Evolutionary conservation across 2,329 filamentous ascomycete genomes (phyloP).

Genomic region (Paracorniculantispora psalliotae): DNA sequence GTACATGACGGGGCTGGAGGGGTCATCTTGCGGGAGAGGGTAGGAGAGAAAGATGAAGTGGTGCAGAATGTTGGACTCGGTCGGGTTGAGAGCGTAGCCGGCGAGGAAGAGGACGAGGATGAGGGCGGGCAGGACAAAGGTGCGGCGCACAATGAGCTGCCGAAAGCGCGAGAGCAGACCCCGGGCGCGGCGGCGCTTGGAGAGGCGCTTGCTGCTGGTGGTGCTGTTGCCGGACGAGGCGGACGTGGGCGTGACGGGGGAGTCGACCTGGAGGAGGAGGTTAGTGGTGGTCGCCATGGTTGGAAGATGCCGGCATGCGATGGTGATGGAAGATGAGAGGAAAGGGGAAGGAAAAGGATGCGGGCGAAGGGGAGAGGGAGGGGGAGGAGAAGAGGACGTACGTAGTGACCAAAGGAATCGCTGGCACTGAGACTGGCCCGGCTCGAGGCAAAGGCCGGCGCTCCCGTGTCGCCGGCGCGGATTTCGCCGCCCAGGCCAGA

Average conservation of each 20-base stretch:
- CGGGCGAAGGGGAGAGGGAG: too few species aligned
- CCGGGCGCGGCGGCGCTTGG: conserved; percentile 52
- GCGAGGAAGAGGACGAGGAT: conserved; percentile 59
- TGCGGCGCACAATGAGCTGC: conserved; percentile 56
- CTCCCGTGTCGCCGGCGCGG: conserved; percentile 51
- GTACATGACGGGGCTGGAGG: conserved; percentile 59
- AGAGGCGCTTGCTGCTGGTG: conserved; percentile 36
- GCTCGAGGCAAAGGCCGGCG: conserved; percentile 49
- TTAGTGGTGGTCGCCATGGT: conserved; percentile 1
- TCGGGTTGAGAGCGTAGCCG: conserved; percentile 71
- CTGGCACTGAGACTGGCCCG: conserved; percentile 38
- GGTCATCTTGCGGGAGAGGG: conserved; percentile 50
- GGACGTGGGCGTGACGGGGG: conserved; percentile 11
- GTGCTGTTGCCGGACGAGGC: conserved; percentile 9
- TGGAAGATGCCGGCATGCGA: too few species aligned
- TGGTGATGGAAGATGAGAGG: not conserved
- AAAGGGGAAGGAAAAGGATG: not conserved
- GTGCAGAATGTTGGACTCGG: conserved; percentile 71
- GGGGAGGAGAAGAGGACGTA: not conserved
- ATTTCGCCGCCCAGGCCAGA: conserved; percentile 50
- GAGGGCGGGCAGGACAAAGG: conserved; percentile 64
- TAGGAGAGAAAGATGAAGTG: conserved; percentile 89
- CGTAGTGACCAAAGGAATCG: conserved; percentile 6
- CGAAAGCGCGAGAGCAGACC: conserved; percentile 43
- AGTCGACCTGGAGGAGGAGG: conserved; percentile 16